Percentiles rank a stretch among this genome's conserved stretches.
These are phyloP conservation scores for Nicotiana tabacum DNA, from an alignment of 257 asterid genomes.

Conservation along the genomic window DNA sequence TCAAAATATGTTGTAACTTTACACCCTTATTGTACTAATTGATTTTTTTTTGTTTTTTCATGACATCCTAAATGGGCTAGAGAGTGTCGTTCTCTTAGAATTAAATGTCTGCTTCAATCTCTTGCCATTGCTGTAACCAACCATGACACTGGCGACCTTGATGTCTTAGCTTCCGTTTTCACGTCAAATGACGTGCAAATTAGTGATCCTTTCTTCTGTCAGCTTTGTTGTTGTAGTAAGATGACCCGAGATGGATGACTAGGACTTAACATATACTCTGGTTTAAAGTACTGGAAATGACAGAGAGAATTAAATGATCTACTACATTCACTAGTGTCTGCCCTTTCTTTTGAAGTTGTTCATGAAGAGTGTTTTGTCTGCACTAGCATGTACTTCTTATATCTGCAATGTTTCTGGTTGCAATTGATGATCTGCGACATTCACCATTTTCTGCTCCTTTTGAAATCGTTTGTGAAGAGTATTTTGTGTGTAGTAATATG, in stretches of 20 bases:
- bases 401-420: slow-evolving; percentile 17
- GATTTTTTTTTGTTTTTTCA: background rate
- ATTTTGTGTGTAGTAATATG: background rate
- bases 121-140: background rate
- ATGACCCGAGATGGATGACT: background rate
- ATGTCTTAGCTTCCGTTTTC: background rate
- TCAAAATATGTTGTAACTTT: background rate
- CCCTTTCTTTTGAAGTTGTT: background rate
- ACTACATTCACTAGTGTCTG: background rate
- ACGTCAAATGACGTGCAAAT: background rate
- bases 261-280: background rate
- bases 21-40: background rate
- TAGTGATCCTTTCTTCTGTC: background rate
- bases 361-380: background rate
- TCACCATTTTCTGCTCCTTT: background rate
- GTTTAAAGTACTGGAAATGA: background rate
- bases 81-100: background rate
- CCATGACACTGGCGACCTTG: background rate
- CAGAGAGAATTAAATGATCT: background rate
- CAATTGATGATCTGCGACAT: background rate
- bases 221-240: background rate
- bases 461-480: background rate
- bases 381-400: background rate
- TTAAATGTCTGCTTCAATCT: background rate
- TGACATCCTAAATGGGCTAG: background rate